Evolutionary conservation across 192 early-diverging fungal species (phyloP).

Genomic region (Coemansia sp.): DNA sequence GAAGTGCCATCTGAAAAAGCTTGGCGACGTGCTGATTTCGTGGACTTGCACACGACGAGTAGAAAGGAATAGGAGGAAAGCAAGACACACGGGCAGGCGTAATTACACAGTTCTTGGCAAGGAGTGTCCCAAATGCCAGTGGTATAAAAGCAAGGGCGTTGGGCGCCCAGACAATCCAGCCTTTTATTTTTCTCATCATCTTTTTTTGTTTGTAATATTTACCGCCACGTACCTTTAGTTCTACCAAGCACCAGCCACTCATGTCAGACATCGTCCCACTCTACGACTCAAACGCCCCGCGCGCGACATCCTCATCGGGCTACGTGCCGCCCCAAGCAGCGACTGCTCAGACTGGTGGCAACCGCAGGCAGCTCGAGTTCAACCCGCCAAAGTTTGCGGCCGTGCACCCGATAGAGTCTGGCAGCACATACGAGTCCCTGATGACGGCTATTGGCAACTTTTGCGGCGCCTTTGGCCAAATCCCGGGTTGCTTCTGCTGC

Average conservation of each 20-base stretch:
- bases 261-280: neutral
- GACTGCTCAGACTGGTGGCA: neutral
- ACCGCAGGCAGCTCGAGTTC: neutral
- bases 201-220: neutral
- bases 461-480: constrained; percentile 46
- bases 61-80: neutral
- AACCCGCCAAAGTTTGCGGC: constrained; percentile 41
- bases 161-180: neutral
- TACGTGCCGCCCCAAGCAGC: neutral
- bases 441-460: constrained; percentile 42
- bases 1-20: neutral
- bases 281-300: neutral
- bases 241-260: neutral
- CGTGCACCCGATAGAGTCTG: constrained; percentile 12
- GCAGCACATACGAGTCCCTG: constrained; percentile 27
- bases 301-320: neutral
- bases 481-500: constrained; percentile 52
- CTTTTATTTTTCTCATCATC: neutral
- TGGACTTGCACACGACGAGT: neutral
- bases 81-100: neutral
- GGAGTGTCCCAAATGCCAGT: neutral
- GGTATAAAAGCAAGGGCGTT: neutral
- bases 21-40: neutral
- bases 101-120: neutral
- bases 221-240: neutral